These are phyloP conservation scores for Amoebophrya sp. DNA, from an alignment of 169 alveolate species.

Conservation along the genomic window DNA sequence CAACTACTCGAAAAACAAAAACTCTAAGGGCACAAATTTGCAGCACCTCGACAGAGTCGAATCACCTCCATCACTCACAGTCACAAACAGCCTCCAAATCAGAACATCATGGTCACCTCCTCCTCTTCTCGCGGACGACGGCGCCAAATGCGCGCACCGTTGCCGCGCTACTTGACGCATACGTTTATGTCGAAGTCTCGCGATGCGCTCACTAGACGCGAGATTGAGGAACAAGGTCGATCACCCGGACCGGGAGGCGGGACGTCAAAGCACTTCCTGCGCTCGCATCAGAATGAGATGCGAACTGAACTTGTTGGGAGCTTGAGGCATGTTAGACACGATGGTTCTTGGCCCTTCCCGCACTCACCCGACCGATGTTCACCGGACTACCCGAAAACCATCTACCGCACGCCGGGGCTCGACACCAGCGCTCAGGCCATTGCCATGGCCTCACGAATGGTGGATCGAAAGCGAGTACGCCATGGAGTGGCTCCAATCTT, in stretches of 20 bases:
- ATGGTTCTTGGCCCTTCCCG: too few species aligned
- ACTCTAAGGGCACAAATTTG: too few species aligned
- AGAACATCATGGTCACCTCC: too few species aligned
- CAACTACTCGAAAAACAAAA: too few species aligned
- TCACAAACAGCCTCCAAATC: too few species aligned
- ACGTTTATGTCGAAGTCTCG: background rate
- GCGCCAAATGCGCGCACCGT: background rate
- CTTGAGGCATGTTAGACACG: background rate
- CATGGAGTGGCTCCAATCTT: background rate
- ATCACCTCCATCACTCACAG: too few species aligned
- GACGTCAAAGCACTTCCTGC: constrained; percentile 12
- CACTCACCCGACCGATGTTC: too few species aligned
- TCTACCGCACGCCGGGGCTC: background rate
- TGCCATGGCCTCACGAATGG: too few species aligned
- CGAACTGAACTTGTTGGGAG: background rate
- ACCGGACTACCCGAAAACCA: background rate
- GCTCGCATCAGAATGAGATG: background rate
- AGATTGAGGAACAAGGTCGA: too few species aligned
- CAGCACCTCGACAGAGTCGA: too few species aligned
- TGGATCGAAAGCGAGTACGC: background rate
- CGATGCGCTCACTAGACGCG: background rate
- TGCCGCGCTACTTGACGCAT: background rate
- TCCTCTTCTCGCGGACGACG: background rate
- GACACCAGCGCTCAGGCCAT: background rate
- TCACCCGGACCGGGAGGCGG: too few species aligned